Conservation (phyloP, 176 grass and related monocot genomes). For the Zizania latifolia region DNA sequence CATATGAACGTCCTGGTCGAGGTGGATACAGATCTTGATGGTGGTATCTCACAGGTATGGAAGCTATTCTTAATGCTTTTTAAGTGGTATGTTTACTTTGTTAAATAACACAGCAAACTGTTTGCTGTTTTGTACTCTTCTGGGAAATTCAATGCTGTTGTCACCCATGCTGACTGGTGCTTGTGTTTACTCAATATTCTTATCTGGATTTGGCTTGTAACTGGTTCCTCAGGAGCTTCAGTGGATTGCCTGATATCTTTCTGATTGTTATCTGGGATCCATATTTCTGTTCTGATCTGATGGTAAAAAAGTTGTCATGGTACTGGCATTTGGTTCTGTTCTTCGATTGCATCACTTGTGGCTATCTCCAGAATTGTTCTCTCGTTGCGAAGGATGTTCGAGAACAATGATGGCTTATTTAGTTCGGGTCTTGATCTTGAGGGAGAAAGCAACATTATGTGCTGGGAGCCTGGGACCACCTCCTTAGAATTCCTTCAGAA, state of each 20-base stretch:
- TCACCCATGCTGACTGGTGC: conserved; percentile 22
- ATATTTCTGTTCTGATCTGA: conserved; percentile 24
- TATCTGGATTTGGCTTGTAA: conserved; percentile 38
- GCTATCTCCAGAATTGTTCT: background rate
- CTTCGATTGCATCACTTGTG: conserved; percentile 23
- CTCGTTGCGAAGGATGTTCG: conserved; percentile 7
- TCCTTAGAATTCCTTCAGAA: conserved; percentile 3
- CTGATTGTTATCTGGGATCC: conserved; percentile 28
- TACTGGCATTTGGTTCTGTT: conserved; percentile 33
- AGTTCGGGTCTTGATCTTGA: background rate
- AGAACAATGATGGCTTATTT: background rate
- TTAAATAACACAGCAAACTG: conserved; percentile 24
- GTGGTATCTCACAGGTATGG: conserved; percentile 24
- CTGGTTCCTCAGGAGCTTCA: conserved; percentile 19
- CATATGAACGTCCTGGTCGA: conserved; percentile 46
- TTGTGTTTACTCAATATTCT: conserved; percentile 19
- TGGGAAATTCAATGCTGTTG: conserved; percentile 4
- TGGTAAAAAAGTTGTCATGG: conserved; percentile 27
- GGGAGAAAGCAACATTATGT: conserved; percentile 4
- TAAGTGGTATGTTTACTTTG: conserved; percentile 17
- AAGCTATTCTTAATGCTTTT: conserved; percentile 3
- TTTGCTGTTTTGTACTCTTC: conserved; percentile 14
- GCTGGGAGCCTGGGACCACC: background rate
- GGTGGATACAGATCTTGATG: conserved; percentile 37
- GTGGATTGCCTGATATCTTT: conserved; percentile 32